These are phyloP conservation scores for Waltergamsia citrina DNA, from an alignment of 2,329 filamentous ascomycete genomes.

Conservation along the genomic window DNA sequence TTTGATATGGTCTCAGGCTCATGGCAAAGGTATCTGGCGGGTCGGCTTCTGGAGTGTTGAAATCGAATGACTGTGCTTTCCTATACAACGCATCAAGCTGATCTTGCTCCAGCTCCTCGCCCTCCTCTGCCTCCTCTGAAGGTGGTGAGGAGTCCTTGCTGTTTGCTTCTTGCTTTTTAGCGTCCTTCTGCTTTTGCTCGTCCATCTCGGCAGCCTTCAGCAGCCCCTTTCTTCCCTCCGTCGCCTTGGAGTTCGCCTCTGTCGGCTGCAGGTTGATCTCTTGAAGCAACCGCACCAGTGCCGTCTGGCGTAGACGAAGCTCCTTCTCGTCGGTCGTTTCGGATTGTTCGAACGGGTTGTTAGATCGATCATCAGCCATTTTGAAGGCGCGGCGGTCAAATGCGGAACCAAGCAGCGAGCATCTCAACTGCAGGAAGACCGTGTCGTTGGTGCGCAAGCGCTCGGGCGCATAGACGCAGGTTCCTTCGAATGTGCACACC, in stretches of 20 bases:
- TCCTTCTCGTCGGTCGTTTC: constrained; percentile 81
- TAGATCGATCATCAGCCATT: constrained; percentile 59
- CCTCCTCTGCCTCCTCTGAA: constrained; percentile 79
- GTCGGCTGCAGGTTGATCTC: constrained; percentile 78
- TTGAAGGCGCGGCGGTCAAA: constrained; percentile 55
- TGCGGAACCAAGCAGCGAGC: constrained; percentile 63
- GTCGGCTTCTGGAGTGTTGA: constrained; percentile 78
- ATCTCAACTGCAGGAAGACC: constrained; percentile 79
- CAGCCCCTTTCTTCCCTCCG: constrained; percentile 73
- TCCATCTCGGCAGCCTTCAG: constrained; percentile 81
- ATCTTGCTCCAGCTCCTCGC: constrained; percentile 86
- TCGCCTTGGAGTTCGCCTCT: constrained; percentile 64
- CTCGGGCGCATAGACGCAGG: constrained; percentile 84
- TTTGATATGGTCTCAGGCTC: constrained; percentile 84
- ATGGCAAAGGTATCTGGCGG: constrained; percentile 75
- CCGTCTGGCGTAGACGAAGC: constrained; percentile 75
- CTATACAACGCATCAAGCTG: constrained; percentile 90
- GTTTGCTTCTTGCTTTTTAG: constrained; percentile 18
- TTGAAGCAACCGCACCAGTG: constrained; percentile 78
- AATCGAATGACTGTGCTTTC: constrained; percentile 96
- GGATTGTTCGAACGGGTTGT: constrained; percentile 70
- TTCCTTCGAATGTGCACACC: constrained; percentile 77
- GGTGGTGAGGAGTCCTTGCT: constrained; percentile 39
- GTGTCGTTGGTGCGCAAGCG: constrained; percentile 83
- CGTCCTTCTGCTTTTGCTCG: constrained; percentile 61